Conservation (phyloP, 1,284 basidiomycete species). For the Pseudozyma pruni region DNA sequence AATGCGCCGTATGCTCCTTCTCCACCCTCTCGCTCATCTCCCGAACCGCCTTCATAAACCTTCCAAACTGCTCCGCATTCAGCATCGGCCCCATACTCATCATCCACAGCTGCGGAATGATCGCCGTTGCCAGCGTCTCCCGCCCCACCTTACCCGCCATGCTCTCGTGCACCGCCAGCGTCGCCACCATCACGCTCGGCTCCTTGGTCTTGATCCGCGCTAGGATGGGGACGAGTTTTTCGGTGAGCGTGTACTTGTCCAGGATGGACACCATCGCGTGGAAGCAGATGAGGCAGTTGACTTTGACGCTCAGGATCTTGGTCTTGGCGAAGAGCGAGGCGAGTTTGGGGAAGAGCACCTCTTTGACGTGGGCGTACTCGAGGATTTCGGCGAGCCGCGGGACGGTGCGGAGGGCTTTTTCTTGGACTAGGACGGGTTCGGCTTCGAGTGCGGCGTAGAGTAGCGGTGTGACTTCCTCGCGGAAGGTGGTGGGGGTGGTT, state of each 20-base stretch:
- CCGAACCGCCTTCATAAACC: slow-evolving; percentile 69
- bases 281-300: slow-evolving; percentile 87
- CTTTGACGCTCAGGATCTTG: slow-evolving; percentile 75
- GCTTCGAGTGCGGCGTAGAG: slow-evolving; percentile 95
- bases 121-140: slow-evolving; percentile 85
- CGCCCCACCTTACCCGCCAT: slow-evolving; percentile 95
- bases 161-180: slow-evolving; percentile 90
- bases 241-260: slow-evolving; percentile 82
- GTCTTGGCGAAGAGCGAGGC: slow-evolving; percentile 62
- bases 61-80: slow-evolving; percentile 86
- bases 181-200: slow-evolving; percentile 74
- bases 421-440: slow-evolving; percentile 81
- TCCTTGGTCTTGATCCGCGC: slow-evolving; percentile 92
- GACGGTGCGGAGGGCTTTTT: slow-evolving; percentile 84
- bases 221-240: slow-evolving; percentile 91
- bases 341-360: slow-evolving; percentile 63
- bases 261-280: slow-evolving; percentile 90
- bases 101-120: slow-evolving; percentile 64
- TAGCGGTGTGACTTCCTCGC: slow-evolving; percentile 91
- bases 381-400: slow-evolving; percentile 90
- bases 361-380: slow-evolving; percentile 72
- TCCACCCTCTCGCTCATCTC: slow-evolving; percentile 79
- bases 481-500: slow-evolving; percentile 84
- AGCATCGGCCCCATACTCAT: slow-evolving; percentile 71
- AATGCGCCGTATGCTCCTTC: slow-evolving; percentile 76